Conservation (phyloP, 805 yeast genomes). For the Metschnikowia orientalis region DNA sequence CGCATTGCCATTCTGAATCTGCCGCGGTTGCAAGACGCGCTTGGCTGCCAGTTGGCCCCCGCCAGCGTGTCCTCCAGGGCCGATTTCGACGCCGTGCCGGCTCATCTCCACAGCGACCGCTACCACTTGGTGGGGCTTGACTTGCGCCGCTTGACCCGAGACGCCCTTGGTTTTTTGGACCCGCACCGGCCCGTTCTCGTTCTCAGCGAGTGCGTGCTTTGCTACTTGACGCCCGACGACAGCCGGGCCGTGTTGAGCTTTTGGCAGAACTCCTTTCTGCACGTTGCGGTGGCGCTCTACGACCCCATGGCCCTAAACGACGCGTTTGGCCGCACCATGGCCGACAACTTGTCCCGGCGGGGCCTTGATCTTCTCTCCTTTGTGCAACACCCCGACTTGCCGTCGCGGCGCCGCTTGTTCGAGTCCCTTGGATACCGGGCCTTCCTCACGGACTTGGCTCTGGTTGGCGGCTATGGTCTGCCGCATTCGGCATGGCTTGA, state of each 20-base stretch:
- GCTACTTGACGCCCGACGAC: conserved; percentile 55
- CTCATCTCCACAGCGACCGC: conserved; percentile 31
- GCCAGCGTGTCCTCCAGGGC: conserved; percentile 15
- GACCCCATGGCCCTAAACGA: conserved; percentile 68
- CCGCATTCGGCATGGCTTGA: conserved; percentile 39
- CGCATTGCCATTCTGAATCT: conserved; percentile 41
- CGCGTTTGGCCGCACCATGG: conserved; percentile 67
- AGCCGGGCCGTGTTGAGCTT: conserved; percentile 43
- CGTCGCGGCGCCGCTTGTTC: conserved; percentile 24
- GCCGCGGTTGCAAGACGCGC: conserved; percentile 24
- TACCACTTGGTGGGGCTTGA: conserved; percentile 58
- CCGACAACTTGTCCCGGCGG: conserved; percentile 50
- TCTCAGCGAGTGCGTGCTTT: conserved; percentile 71
- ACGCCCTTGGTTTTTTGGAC: conserved; percentile 23
- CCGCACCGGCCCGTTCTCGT: conserved; percentile 51
- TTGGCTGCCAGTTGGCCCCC: conserved; percentile 12
- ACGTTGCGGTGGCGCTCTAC: conserved; percentile 44
- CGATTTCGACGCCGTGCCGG: conserved; percentile 21
- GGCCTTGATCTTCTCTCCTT: conserved; percentile 63
- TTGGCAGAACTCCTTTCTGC: conserved; percentile 32
- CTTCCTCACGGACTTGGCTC: conserved; percentile 45
- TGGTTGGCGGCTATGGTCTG: conserved; percentile 34
- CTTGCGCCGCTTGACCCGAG: conserved; percentile 35
- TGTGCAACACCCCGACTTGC: conserved; percentile 45
- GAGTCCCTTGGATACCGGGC: conserved; percentile 25